A percentile compares a stretch with the other conserved stretches of the same genome.
These are phyloP conservation scores for Strigomonas galati DNA, from an alignment of 208 protist genomes.

Conservation along the genomic window DNA sequence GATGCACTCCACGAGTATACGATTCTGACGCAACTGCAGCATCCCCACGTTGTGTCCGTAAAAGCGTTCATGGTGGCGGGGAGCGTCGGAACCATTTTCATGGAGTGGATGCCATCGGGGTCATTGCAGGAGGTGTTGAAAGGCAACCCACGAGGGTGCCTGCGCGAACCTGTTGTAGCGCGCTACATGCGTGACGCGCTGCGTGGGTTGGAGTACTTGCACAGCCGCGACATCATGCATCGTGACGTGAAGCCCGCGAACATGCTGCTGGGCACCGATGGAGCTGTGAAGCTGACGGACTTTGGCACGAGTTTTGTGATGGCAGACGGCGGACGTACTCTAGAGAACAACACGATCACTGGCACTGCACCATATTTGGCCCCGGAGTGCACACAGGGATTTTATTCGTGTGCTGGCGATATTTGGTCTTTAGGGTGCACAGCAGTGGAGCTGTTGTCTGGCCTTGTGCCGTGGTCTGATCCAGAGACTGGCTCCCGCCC, in stretches of 20 bases:
- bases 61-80: slow-evolving; percentile 56
- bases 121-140: slow-evolving; percentile 55
- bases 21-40: slow-evolving; percentile 54
- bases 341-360: slow-evolving; percentile 35
- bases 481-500: slow-evolving; percentile 9
- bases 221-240: slow-evolving; percentile 79
- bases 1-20: slow-evolving; percentile 73
- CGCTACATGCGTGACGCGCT: too few relatives aligned
- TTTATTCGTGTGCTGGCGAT: slow-evolving; percentile 62
- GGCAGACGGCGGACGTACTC: slow-evolving; percentile 21
- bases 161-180: slow-evolving; percentile 60
- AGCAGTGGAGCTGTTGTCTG: slow-evolving; percentile 65
- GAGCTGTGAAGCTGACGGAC: slow-evolving; percentile 76
- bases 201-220: too few relatives aligned
- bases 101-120: slow-evolving; percentile 74
- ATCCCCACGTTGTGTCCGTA: slow-evolving; percentile 68
- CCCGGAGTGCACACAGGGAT: slow-evolving; percentile 54
- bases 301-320: slow-evolving; percentile 71
- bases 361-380: slow-evolving; percentile 79
- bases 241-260: slow-evolving; percentile 86
- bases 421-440: slow-evolving; percentile 83
- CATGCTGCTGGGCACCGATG: slow-evolving; percentile 70
- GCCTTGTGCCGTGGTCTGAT: slow-evolving; percentile 49
- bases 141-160: slow-evolving; percentile 22
- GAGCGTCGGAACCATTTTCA: slow-evolving; percentile 51